Conservation (phyloP, 352 stramenopile genomes). For the Elongisporangium undulatum region DNA sequence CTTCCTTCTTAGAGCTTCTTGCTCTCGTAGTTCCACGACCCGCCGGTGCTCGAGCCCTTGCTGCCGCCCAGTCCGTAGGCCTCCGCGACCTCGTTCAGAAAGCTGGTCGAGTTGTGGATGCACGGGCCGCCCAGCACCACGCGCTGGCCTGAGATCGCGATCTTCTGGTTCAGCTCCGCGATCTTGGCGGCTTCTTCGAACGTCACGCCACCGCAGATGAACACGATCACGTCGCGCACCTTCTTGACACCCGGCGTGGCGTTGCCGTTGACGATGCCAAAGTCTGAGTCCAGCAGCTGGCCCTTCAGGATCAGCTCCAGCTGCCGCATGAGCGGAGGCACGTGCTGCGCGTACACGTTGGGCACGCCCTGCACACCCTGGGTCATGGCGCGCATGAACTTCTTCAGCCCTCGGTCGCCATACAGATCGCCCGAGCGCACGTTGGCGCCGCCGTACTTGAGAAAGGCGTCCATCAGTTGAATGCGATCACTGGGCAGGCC, state of each 20-base stretch:
- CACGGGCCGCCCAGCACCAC: conserved; percentile 95
- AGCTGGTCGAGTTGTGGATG: conserved; percentile 97
- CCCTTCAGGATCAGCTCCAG: conserved; percentile 84
- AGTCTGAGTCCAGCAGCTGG: conserved; percentile 71
- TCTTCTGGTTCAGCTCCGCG: conserved; percentile 93
- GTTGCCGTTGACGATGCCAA: conserved; percentile 97
- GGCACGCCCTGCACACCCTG: conserved; percentile 93
- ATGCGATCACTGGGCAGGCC: conserved; percentile 45
- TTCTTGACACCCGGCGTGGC: conserved; percentile 94
- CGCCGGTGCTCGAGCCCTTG: neutral
- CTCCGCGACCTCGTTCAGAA: conserved; percentile 90
- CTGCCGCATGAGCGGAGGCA: conserved; percentile 94
- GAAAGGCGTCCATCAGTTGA: conserved; percentile 51
- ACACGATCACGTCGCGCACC: conserved; percentile 96
- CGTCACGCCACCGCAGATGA: conserved; percentile 97
- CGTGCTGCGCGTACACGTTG: conserved; percentile 99
- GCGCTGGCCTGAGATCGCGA: conserved; percentile 70
- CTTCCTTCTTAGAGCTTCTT: conserved; percentile 45
- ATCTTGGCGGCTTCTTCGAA: conserved; percentile 99
- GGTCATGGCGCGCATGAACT: conserved; percentile 90
- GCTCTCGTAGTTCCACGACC: conserved; percentile 52
- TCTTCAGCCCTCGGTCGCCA: conserved; percentile 79
- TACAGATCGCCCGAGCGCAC: conserved; percentile 73
- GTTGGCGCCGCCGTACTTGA: conserved; percentile 69
- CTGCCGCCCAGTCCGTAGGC: conserved; percentile 42